Percentiles rank a stretch among this genome's conserved stretches.
These are phyloP conservation scores for Musa acuminata DNA, from an alignment of 176 grass and related monocot genomes.

Conservation along the genomic window DNA sequence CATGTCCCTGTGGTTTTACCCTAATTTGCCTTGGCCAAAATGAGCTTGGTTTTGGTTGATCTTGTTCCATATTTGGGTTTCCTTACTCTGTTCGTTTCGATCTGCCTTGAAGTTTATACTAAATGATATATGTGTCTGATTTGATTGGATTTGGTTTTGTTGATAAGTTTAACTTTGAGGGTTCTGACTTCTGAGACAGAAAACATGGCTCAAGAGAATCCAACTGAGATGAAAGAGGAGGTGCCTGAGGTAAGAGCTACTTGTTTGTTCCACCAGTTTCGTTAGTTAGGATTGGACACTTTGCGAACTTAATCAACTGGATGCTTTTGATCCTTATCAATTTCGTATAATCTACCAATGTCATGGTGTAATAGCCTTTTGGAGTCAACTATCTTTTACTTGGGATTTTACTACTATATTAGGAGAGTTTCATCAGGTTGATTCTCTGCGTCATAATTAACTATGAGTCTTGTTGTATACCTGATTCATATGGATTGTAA, in stretches of 20 bases:
- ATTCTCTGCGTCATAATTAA: background rate
- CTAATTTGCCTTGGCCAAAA: background rate
- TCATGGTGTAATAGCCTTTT: background rate
- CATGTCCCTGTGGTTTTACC: background rate
- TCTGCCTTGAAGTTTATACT: background rate
- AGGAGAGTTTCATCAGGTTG: background rate
- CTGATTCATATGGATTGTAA: background rate
- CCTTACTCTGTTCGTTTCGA: background rate
- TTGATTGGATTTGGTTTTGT: background rate
- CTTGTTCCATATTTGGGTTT: background rate
- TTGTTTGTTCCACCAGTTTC: background rate
- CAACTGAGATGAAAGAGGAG: conserved; percentile 36
- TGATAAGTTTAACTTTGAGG: background rate
- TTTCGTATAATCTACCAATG: background rate
- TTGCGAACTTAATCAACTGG: background rate
- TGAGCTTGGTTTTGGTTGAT: background rate
- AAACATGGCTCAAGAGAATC: conserved; percentile 40
- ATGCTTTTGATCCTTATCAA: background rate
- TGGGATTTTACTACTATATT: background rate
- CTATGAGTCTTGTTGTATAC: background rate
- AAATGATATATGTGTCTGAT: background rate
- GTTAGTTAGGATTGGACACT: background rate
- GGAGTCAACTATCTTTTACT: background rate
- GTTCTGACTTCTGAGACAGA: background rate
- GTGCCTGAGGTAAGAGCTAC: conserved; percentile 24